Base-by-base conservation (phyloP, 768 basidiomycete species). In the Termitomyces sp. region DNA sequence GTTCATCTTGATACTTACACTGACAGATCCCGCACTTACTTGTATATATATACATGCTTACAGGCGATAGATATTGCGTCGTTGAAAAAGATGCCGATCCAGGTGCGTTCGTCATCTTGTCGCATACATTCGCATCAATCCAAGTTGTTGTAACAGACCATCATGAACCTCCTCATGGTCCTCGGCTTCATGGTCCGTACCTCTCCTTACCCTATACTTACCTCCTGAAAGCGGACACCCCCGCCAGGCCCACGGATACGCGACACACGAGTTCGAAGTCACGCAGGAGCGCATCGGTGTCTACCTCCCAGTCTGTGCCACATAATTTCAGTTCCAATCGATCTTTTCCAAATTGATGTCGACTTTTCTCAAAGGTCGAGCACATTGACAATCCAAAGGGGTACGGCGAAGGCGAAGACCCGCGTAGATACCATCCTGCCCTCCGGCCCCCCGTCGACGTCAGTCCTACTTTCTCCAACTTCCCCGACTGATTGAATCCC, bases 321-420 rank as follows among this genome's bases (percentile, higher is more conserved):
- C n/a, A n/a, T n/a, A n/a, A n/a, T n/a, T n/a, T n/a, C n/a, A n/a
- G n/a, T n/a, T n/a, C n/a, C n/a, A n/a, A n/a, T n/a, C n/a, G n/a
- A n/a, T n/a, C n/a, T n/a, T n/a, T n/a, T n/a, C n/a, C n/a, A n/a
- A n/a, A n/a, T n/a, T n/a, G n/a, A n/a, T n/a, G n/a, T n/a, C n/a
- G n/a, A n/a, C n/a, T n/a, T n/a, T n/a, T n/a, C n/a, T n/a, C 45
- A n/a, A 44, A 89, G 85, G 82, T 80, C 0, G 90, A 94, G 69
- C 93, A 96, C 68, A 94, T 95, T 65, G 93, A 96, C 67, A 96
- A 96, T 65, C 93, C 92, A 2, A 92, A 90, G 69, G 92, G 92
- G 12, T 95, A 94, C 63, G 91, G 88, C 0, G 85, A 85, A 17
- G 88, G 87, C 27, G 86, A 91, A 69, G 93, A 98, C 69, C 83